These are phyloP conservation scores for Cadophora gregata DNA, from an alignment of 2,329 filamentous ascomycete species.

Conservation along the genomic window DNA sequence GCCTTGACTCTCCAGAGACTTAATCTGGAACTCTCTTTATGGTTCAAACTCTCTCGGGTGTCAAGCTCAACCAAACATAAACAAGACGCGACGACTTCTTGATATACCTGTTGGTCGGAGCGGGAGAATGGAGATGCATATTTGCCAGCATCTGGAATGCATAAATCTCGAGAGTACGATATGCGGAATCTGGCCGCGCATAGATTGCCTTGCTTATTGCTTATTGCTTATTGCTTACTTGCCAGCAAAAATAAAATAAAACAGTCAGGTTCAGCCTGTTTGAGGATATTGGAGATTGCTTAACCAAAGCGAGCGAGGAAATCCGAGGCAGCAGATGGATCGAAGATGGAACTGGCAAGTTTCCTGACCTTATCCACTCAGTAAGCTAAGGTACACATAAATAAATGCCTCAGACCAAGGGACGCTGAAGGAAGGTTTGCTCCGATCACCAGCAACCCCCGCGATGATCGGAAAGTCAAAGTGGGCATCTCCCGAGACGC, in stretches of 20 bases:
- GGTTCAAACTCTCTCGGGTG: not conserved
- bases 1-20: not conserved
- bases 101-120: not conserved
- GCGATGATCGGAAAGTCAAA: conserved; percentile 8
- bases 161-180: not conserved
- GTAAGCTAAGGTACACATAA: not conserved
- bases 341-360: not conserved
- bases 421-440: not conserved
- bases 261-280: not conserved
- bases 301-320: not conserved
- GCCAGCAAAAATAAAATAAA: not conserved
- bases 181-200: not conserved
- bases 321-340: not conserved
- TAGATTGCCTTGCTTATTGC: not conserved
- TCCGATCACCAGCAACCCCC: conserved; percentile 8
- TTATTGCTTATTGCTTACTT: too few species aligned
- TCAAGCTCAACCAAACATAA: not conserved
- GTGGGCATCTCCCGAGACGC: not conserved
- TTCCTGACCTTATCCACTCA: not conserved
- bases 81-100: not conserved
- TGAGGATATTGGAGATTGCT: not conserved
- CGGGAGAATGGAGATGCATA: not conserved
- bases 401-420: not conserved
- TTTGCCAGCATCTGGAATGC: conserved; percentile 7
- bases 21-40: conserved; percentile 2